A percentile compares a stretch with the other conserved stretches of the same genome.
phyloP scores from a whole-genome alignment of 345 rosid genomes.

The Streptanthus diversifolius region DNA sequence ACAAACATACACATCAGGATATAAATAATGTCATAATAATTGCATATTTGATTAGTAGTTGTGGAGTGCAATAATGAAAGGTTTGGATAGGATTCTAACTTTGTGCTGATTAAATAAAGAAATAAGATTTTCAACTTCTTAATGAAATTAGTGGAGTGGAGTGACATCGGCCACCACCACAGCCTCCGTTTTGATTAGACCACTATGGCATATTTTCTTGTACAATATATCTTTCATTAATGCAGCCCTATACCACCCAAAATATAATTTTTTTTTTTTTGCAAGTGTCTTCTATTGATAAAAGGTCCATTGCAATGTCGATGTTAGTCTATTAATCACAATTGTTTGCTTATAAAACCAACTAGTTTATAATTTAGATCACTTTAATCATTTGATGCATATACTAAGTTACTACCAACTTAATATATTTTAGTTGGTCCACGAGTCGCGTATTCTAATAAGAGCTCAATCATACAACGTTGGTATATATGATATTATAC shows the following conservation, averaged over 20 bases:
- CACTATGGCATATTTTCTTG: constrained; percentile 16
- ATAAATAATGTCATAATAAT: constrained; percentile 21
- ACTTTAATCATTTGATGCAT: constrained; percentile 4
- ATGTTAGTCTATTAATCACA: background rate
- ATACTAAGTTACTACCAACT: background rate
- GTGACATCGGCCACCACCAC: constrained; percentile 31
- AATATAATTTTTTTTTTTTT: background rate
- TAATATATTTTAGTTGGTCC: background rate
- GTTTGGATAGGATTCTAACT: constrained; percentile 24
- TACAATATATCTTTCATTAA: background rate
- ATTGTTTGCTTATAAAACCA: background rate
- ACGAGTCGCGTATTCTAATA: background rate
- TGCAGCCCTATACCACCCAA: background rate
- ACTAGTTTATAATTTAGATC: background rate
- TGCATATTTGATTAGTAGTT: constrained; percentile 29
- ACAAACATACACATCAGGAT: background rate
- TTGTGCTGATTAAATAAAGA: background rate
- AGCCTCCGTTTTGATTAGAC: constrained; percentile 23
- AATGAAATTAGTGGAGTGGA: constrained; percentile 30
- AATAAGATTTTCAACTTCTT: constrained; percentile 14
- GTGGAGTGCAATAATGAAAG: constrained; percentile 27
- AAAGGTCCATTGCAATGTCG: background rate
- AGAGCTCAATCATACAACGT: background rate
- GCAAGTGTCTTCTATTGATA: background rate
- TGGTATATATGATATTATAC: background rate